These are phyloP conservation scores for Leccinum disarticulatum DNA, from an alignment of 768 basidiomycete species.

Conservation along the genomic window DNA sequence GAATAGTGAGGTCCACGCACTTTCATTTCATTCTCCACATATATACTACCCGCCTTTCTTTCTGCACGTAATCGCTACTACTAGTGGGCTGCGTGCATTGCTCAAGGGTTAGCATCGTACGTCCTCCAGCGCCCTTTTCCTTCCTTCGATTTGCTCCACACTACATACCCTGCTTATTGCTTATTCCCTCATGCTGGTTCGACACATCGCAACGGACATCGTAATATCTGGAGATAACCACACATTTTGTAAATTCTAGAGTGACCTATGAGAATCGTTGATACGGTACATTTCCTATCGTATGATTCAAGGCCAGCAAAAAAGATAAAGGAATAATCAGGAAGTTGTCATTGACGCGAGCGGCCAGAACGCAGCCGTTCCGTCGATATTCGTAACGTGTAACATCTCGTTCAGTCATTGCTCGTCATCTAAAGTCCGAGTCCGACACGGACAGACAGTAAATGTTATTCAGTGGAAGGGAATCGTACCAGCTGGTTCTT, in stretches of 20 bases:
- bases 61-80: constrained; percentile 12
- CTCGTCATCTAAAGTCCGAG: neutral
- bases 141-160: constrained; percentile 11
- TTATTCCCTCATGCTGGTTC: constrained; percentile 16
- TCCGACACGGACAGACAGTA: constrained; percentile 10
- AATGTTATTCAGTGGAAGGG: constrained; percentile 38
- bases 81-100: neutral
- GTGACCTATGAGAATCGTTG: neutral
- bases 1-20: constrained; percentile 31
- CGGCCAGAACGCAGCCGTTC: neutral
- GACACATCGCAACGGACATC: constrained; percentile 12
- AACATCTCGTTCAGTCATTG: neutral
- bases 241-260: constrained; percentile 19
- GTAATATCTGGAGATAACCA: constrained; percentile 14
- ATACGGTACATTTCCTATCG: neutral
- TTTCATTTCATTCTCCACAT: constrained; percentile 8
- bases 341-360: neutral
- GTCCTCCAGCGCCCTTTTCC: neutral
- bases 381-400: neutral
- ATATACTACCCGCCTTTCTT: constrained; percentile 9
- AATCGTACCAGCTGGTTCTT: constrained; percentile 32
- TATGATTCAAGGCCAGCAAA: neutral
- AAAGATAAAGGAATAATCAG: neutral
- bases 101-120: neutral
- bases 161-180: constrained; percentile 24